Percentiles rank a stretch among this genome's conserved stretches.
Evolutionary conservation across 2,329 filamentous ascomycete genomes (phyloP).

Genomic region (Phialophora tarda): DNA sequence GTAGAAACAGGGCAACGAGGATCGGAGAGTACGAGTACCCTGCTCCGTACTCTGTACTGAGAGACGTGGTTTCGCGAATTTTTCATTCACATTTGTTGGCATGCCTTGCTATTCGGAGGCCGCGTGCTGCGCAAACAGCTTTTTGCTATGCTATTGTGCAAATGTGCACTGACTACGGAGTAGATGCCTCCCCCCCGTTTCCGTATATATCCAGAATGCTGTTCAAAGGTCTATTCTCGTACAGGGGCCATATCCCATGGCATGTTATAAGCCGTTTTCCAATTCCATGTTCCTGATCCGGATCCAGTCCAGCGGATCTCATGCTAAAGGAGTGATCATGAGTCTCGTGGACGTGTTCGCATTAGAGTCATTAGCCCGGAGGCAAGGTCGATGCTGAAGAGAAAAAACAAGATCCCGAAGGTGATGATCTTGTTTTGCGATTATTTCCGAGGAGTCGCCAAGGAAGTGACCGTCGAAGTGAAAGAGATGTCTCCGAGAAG

Average conservation of each 20-base stretch:
- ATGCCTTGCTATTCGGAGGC: neutral
- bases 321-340: slow-evolving; percentile 34
- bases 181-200: neutral
- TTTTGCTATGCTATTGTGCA: slow-evolving; percentile 6
- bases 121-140: neutral
- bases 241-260: neutral
- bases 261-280: neutral
- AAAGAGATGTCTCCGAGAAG: slow-evolving; percentile 4
- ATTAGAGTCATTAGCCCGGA: slow-evolving; percentile 14
- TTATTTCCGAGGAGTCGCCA: neutral
- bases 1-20: too few relatives aligned
- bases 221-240: slow-evolving; percentile 2
- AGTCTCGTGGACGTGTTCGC: slow-evolving; percentile 26
- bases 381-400: neutral
- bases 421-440: slow-evolving; percentile 1
- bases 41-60: neutral
- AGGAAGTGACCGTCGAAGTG: neutral
- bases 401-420: slow-evolving; percentile 12
- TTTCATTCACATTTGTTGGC: neutral
- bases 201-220: slow-evolving; percentile 4
- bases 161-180: neutral
- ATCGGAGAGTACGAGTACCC: too few relatives aligned
- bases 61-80: neutral
- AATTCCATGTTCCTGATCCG: neutral
- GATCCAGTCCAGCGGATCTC: slow-evolving; percentile 19